Base-by-base conservation (phyloP, 139 green algal genomes). In the Eudorina sp. region DNA sequence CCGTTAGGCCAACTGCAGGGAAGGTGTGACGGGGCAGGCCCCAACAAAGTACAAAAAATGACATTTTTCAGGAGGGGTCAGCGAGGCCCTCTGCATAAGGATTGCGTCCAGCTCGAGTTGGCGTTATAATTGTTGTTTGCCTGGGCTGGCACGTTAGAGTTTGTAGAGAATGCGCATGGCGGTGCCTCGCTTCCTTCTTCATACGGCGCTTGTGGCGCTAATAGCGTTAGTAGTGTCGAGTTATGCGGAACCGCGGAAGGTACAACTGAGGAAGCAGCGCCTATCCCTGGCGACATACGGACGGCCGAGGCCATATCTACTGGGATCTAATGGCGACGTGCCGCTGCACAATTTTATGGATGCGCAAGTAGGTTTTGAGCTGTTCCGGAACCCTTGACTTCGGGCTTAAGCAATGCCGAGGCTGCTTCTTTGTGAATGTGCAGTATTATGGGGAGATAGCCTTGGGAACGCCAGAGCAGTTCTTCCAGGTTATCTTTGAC, bases 401-500 rank as follows among this genome's bases (percentile, higher is more conserved):
- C 16, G 64, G n/a, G 7, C 55, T 11, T 23, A 66, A 66, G 55
- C 23, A 23, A 34, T 66, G 29, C 29, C 55, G 55, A 23, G 7
- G 29, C 4, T 34, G 16, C 9, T 72, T 38, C 27, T n/a, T 38
- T 72, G 62, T 34, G 62, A 19, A n/a, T 58, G 13, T 46, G 66
- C 94, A 99, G 96, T 99, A 99, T 83, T 99, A 99, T 90, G 98
- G 96, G 40, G 91, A 97, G 69, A 97, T 99, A 51, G 86, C 80
- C 0, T 93, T 99, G 21, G 98, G 98, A 9, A 98, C 95, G 0
- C 98, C 98, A 7, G 48, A 84, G 1, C 98, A 99, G 90, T 90
- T 62, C 3, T 99, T 99, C 86, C 88, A 93, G 19, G 98, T 99
- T 18, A 94, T 99, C 25, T 98, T 99, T 48, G 98, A 99, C 95